Conservation (phyloP, 176 grass and related monocot species). For the Elaeis guineensis region DNA sequence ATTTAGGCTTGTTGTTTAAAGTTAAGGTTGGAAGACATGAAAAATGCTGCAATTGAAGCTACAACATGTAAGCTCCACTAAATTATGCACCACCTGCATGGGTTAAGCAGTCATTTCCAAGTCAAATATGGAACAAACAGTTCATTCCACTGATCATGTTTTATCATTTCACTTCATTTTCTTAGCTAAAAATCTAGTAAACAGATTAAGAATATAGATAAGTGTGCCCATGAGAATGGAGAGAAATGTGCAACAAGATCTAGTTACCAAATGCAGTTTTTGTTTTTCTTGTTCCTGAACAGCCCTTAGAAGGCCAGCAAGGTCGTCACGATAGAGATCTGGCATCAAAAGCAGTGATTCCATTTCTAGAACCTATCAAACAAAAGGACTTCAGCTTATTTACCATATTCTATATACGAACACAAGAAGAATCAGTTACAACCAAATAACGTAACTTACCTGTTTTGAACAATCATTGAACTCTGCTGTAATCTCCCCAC, state of each 20-base stretch:
- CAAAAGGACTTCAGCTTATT: not conserved
- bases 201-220: too few relatives aligned
- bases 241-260: not conserved
- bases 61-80: too few relatives aligned
- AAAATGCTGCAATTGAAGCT: too few relatives aligned
- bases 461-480: constrained; percentile 98
- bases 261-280: constrained; percentile 79
- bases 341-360: constrained; percentile 57
- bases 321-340: constrained; percentile 56
- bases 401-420: not conserved
- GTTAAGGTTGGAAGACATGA: too few relatives aligned
- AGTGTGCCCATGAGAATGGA: too few relatives aligned
- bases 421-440: not conserved
- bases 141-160: too few relatives aligned
- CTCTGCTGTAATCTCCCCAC: constrained; percentile 53
- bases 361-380: constrained; percentile 69
- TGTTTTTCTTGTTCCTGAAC: constrained; percentile 86
- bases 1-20: too few relatives aligned
- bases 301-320: constrained; percentile 67
- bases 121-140: too few relatives aligned
- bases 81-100: too few relatives aligned
- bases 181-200: too few relatives aligned
- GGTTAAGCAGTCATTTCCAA: too few relatives aligned
- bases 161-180: too few relatives aligned
- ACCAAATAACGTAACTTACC: constrained; percentile 22